Base-by-base conservation (phyloP, 305 asterid genomes). In the Fraxinus sp. region DNA sequence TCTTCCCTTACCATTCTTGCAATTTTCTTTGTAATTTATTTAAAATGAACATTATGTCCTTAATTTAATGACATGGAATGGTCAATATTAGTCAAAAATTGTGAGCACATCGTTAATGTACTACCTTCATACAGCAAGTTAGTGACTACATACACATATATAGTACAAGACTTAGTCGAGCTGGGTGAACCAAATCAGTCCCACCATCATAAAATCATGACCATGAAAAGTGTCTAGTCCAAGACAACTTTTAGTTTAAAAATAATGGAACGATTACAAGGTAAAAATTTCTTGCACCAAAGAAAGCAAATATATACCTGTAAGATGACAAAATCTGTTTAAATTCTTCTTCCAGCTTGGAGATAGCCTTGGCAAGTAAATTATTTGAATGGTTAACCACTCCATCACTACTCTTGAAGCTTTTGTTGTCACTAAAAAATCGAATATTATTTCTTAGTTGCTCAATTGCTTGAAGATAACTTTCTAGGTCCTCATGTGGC, bases 341-440 rank as follows among this genome's bases (percentile, higher is more conserved):
- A 86, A 95, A 95, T 88, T 95, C 99, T 82, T 93, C 98, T 93
- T 95, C 98, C 83, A 97, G 95, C 94, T 95, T 97, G n/a, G 94
- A 92, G 82, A 95, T 93, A 83, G 99, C 98, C 89, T 95, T 97
- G 78, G 94, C 85, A 86, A 97, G 99, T 83, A 97, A 86, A 89
- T 37, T 88, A 83, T 93, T 95, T 71, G 97, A 88, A 76, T 92
- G 98, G 89, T 80, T 95, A 86, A 97, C 92, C 78, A 97, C 97
- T 78, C 97, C 98, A 86, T 93, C 98, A 79, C 98, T 93, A 85
- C 98, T 97, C 90, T 97, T 97, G 82, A 93, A 93, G 84, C 95
- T 95, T 90, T 92, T 93, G 88, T 92, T 93, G 91, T 90, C 93
- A 91, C 90, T 90, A 89, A 97, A 97, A 89, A 97, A 97, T 57